phyloP scores from a whole-genome alignment of 2,329 filamentous ascomycete genomes.

The Phialophora macrospora region DNA sequence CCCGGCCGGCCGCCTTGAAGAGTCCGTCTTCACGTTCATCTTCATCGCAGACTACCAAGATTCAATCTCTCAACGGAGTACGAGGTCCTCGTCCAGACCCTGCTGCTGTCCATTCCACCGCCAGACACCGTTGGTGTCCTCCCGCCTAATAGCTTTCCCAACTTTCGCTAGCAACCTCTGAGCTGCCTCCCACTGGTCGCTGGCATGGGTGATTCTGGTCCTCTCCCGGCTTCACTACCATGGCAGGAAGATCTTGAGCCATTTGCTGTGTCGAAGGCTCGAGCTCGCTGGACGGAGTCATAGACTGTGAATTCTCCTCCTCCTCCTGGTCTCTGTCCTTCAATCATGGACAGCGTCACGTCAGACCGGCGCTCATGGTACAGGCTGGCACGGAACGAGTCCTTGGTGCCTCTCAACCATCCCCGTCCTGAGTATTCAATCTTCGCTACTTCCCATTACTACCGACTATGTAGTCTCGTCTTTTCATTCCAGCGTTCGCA shows the following conservation, averaged over 20 bases:
- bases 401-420: conserved; percentile 10
- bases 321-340: conserved; percentile 51
- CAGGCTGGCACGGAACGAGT: no score
- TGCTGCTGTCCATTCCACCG: conserved; percentile 8
- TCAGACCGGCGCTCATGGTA: conserved; percentile 4
- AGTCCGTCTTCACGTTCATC: neutral
- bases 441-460: no score
- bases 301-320: conserved; percentile 73
- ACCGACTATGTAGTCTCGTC: conserved; percentile 20
- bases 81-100: neutral
- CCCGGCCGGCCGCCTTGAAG: no score
- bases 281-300: conserved; percentile 54
- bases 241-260: conserved; percentile 23
- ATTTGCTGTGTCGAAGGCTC: conserved; percentile 58
- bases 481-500: conserved; percentile 45
- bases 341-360: conserved; percentile 50
- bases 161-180: conserved; percentile 5
- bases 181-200: conserved; percentile 2
- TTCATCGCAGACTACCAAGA: neutral
- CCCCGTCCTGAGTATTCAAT: conserved; percentile 25
- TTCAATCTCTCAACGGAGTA: neutral
- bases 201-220: conserved; percentile 70
- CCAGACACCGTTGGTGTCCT: conserved; percentile 13
- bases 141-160: conserved; percentile 11
- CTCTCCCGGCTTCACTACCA: conserved; percentile 67